Evolutionary conservation across 768 basidiomycete genomes (phyloP).

Genomic region (Cyclocybe cylindracea): DNA sequence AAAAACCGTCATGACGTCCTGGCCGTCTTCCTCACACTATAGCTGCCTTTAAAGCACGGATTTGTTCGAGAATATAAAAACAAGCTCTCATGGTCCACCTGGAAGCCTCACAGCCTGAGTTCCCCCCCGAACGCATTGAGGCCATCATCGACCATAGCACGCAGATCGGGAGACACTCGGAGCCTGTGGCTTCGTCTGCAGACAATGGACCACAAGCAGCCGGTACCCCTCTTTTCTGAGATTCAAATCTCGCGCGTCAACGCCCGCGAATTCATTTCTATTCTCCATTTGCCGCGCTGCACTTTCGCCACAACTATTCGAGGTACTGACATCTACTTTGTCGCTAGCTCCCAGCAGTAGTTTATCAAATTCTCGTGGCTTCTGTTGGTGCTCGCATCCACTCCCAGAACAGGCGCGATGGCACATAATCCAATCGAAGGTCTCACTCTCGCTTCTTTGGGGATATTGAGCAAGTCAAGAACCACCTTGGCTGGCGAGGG

Average conservation of each 20-base stretch:
- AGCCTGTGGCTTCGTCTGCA: conserved; percentile 25
- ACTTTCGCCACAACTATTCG: conserved; percentile 13
- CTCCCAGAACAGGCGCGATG: too few relatives aligned
- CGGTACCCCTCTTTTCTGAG: conserved; percentile 23
- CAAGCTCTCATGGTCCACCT: background rate
- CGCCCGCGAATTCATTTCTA: conserved; percentile 13
- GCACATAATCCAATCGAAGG: background rate
- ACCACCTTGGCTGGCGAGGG: conserved; percentile 16
- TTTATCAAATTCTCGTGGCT: conserved; percentile 17
- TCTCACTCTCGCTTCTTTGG: conserved; percentile 11
- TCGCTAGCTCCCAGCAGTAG: conserved; percentile 21
- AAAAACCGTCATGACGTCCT: background rate
- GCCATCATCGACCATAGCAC: conserved; percentile 26
- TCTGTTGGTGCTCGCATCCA: background rate
- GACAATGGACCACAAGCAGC: conserved; percentile 21
- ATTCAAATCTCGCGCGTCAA: conserved; percentile 15
- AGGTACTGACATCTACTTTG: conserved; percentile 11
- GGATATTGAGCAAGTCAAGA: conserved; percentile 8
- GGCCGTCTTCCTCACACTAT: background rate
- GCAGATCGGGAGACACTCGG: conserved; percentile 20
- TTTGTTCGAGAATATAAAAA: too few relatives aligned
- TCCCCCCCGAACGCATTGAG: conserved; percentile 30
- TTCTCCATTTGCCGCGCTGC: conserved; percentile 16
- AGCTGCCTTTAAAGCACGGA: too few relatives aligned
- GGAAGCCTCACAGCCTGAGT: background rate